phyloP scores from a whole-genome alignment of 2,329 filamentous ascomycete genomes.

The Colletotrichum trifolii region DNA sequence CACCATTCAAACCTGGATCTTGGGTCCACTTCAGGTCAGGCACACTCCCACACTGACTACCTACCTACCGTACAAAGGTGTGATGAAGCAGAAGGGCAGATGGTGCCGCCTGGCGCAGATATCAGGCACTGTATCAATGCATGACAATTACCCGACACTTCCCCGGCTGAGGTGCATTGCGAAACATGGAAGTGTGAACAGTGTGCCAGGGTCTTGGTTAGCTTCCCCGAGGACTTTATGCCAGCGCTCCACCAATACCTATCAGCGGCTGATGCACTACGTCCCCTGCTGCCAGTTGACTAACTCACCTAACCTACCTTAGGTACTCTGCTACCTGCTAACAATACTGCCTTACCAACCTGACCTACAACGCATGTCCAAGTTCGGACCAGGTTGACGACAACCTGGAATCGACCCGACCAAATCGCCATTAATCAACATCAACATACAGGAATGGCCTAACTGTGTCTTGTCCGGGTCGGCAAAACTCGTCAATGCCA shows the following conservation, averaged over 20 bases:
- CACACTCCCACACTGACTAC: too few relatives aligned
- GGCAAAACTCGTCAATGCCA: constrained; percentile 31
- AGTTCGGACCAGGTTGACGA: constrained; percentile 30
- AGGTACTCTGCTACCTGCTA: constrained; percentile 7
- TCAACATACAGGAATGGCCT: constrained; percentile 33
- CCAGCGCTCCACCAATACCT: constrained; percentile 33
- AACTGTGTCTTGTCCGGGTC: constrained; percentile 28
- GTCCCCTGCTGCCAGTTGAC: constrained; percentile 16
- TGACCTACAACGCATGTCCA: constrained; percentile 14
- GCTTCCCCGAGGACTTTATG: constrained; percentile 27
- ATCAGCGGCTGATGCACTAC: constrained; percentile 29
- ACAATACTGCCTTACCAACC: constrained; percentile 9
- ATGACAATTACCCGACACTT: constrained; percentile 33
- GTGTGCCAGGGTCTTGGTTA: constrained; percentile 32
- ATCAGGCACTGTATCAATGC: constrained; percentile 4
- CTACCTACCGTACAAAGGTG: too few relatives aligned
- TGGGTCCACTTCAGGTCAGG: not conserved
- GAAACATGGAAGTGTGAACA: constrained; percentile 35
- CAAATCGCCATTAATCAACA: constrained; percentile 27
- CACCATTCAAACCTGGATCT: constrained; percentile 16
- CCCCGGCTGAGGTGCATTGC: constrained; percentile 32
- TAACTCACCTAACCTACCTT: constrained; percentile 6
- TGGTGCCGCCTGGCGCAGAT: constrained; percentile 12
- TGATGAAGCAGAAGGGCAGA: not conserved
- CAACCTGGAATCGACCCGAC: constrained; percentile 30